Evolutionary conservation across 73 alveolate species (phyloP).

Genomic region (Paramecium pentaurelia): DNA sequence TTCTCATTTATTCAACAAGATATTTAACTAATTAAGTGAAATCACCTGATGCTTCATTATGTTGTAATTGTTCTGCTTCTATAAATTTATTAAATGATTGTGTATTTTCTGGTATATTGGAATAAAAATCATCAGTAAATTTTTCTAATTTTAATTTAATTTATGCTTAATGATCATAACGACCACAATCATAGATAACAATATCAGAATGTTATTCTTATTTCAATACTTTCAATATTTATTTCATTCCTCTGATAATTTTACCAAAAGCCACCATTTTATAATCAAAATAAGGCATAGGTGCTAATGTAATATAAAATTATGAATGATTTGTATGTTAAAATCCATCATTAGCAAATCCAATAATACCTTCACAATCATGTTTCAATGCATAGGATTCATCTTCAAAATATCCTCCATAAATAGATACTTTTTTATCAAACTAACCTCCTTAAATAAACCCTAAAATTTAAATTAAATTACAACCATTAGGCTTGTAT

Average conservation of each 20-base stretch:
- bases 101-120: neutral
- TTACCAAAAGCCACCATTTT: conserved; percentile 61
- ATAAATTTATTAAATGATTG: neutral
- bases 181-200: conserved; percentile 11
- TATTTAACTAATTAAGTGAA: neutral
- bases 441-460: conserved; percentile 50
- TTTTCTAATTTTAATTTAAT: conserved; percentile 1
- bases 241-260: conserved; percentile 41
- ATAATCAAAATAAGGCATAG: conserved; percentile 40
- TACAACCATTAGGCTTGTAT: conserved; percentile 41
- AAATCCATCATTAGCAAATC: conserved; percentile 56
- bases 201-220: neutral
- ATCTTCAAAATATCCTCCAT: conserved; percentile 56
- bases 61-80: conserved; percentile 11
- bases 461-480: neutral
- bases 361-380: conserved; percentile 50
- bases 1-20: neutral
- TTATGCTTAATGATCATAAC: neutral
- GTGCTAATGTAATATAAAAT: conserved; percentile 57
- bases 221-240: neutral
- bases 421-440: conserved; percentile 42
- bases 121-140: conserved; percentile 21
- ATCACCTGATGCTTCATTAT: conserved; percentile 43
- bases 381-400: conserved; percentile 60
- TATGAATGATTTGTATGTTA: conserved; percentile 50